Evolutionary conservation across 345 rosid species (phyloP).

Genomic region (Salix caprea): DNA sequence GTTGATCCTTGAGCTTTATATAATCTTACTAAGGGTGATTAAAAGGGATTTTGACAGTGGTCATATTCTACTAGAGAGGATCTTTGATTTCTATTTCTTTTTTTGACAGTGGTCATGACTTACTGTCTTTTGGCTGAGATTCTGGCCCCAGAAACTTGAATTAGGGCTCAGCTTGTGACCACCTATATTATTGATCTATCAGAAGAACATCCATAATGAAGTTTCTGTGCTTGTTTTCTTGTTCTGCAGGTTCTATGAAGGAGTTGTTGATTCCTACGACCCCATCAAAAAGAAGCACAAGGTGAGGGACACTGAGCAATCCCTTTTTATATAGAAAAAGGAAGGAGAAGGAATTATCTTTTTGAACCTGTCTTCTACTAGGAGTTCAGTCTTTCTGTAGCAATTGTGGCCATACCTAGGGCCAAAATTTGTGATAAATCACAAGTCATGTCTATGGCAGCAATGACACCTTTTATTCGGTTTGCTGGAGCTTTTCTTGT

Average conservation of each 20-base stretch:
- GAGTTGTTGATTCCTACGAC: constrained; percentile 47
- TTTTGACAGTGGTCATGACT: neutral
- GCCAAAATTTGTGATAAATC: neutral
- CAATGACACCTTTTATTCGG: constrained; percentile 1
- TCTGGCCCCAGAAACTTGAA: neutral
- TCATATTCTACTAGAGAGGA: neutral
- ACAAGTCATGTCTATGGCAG: neutral
- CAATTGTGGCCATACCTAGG: neutral
- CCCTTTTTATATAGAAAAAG: neutral
- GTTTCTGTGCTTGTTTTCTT: neutral
- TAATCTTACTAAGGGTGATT: neutral
- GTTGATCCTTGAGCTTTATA: neutral
- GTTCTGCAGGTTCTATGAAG: constrained; percentile 59
- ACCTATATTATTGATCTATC: neutral
- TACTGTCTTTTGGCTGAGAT: neutral
- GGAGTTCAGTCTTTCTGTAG: neutral
- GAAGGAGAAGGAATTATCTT: neutral
- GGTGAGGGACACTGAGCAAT: constrained; percentile 40
- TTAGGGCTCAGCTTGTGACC: neutral
- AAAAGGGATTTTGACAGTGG: neutral
- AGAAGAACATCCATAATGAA: neutral
- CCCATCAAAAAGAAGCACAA: constrained; percentile 44
- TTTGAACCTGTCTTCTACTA: neutral
- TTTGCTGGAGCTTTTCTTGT: neutral
- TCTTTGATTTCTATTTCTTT: neutral